phyloP scores from a whole-genome alignment of 768 basidiomycete species.

The Tylopilus subfusipes region DNA sequence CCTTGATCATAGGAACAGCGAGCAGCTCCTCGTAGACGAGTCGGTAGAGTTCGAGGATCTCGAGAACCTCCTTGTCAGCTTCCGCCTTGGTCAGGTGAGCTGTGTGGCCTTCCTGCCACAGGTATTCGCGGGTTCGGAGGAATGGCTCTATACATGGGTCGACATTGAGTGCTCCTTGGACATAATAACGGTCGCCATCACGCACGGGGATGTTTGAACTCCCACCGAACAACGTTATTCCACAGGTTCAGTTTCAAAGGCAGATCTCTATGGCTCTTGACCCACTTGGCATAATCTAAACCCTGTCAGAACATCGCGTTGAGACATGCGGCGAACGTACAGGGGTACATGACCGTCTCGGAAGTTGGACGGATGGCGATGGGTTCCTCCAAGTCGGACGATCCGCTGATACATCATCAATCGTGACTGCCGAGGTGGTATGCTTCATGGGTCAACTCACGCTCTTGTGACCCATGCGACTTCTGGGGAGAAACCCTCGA shows the following conservation, averaged over 20 bases:
- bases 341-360: constrained; percentile 99
- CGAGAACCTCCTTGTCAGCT: constrained; percentile 86
- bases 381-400: constrained; percentile 92
- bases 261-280: constrained; percentile 94
- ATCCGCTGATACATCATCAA: constrained; percentile 52
- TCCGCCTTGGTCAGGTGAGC: constrained; percentile 86
- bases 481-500: constrained; percentile 98
- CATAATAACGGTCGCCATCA: constrained; percentile 6
- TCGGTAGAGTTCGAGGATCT: constrained; percentile 95
- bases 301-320: not conserved
- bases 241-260: constrained; percentile 97
- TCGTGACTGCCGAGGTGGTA: not conserved
- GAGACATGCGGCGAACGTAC: constrained; percentile 42
- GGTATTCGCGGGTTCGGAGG: constrained; percentile 97
- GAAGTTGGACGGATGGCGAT: constrained; percentile 98
- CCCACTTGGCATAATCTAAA: constrained; percentile 97
- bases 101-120: constrained; percentile 99
- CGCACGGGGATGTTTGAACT: constrained; percentile 97
- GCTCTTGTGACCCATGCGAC: constrained; percentile 99
- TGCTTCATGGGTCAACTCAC: constrained; percentile 44
- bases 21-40: constrained; percentile 95
- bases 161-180: not conserved
- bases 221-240: constrained; percentile 99
- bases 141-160: constrained; percentile 73
- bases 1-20: constrained; percentile 95